Base-by-base conservation (phyloP, 345 rosid species). In the Syzygium aqueum region DNA sequence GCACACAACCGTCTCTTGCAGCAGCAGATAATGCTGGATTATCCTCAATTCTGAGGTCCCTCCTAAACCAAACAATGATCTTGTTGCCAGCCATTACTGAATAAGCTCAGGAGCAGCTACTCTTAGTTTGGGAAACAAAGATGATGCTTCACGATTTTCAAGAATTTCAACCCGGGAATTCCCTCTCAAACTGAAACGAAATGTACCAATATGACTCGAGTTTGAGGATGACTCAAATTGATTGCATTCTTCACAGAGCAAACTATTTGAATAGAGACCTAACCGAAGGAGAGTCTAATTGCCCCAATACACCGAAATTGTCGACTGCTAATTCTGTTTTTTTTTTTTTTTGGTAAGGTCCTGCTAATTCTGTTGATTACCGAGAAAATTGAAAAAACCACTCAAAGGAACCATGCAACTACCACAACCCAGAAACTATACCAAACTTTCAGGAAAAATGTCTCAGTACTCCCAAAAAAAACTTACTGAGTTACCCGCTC, bases 21-120 rank as follows among this genome's bases (percentile, higher is more conserved):
- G 98, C 98, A 1, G 95, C 95, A 51, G 98, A 93, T 91, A 97
- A 91, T n/a, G 99, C 98, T n/a, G 98, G 99, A 88, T 97, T 96
- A 91, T 96, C 99, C 88, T 97, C 99, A 85, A 97, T 94, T 91
- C 99, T 93, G 52, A 96, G 92, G 90, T 97, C 99, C 92, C 99
- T 94, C 90, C 99, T 94, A 89, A 97, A 95, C 99, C 99, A 97
- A 87, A 96, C 99, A 51, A 73, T n/a, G 50, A 54, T 52, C 82
- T 86, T 86, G 12, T 40, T 73, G 87, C 85, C 27, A 6, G 57
- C 85, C 85, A 84, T 84, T 53, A 22, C 37, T 37, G 40, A 30
- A 51, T 51, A 53, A 84, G 57, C 57, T 33, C 85, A 17, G 57
- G 17, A 23, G 57, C 53, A 84, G 30, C 37, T 46, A 50, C 21